Evolutionary conservation across 257 asterid species (phyloP), one percentile per base, ranked within the genome.

Genomic region (Gynochthodes officinalis): DNA sequence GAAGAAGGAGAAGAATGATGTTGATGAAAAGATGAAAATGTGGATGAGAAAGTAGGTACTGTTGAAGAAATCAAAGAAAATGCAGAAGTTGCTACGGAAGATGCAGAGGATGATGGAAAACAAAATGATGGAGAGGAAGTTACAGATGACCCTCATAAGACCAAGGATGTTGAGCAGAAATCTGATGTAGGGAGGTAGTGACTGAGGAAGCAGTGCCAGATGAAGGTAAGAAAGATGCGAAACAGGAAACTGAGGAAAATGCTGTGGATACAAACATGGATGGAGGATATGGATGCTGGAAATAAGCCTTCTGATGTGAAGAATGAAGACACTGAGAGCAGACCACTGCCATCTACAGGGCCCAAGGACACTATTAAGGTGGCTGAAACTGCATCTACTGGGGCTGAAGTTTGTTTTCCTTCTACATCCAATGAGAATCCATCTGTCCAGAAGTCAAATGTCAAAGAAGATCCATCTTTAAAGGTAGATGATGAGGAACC

Each of bases 1-100:
- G 28, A 4, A 53, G 8, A 70, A 64, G 68, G 83, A 75, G 79
- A 75, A 81, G 72, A 75, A 42, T 49, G 73, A 73, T 49, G 75
- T 43, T 14, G 81, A 70, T 70, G 86, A 76, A 35, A 67, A 58
- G 87, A 23, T 19, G 85, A 77, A 10, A 64, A 48, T 69, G 73
- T 12, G 35, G 73, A 69, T n/a, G 37, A 19, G 52, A 21, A 69
- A n/a, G 35, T 55, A 70, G 67, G 14, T 3, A 49, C 14, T 1
- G 52, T 14, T 40, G 74, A 40, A 25, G 74, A 58, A 43, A 18
- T 40, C 35, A 59, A 71, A 30, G 19, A 43, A 60, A 40, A 18
- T 27, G 72, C 67, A 48, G 71, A 77, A 55, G 59, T 59, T 50
- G 50, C 59, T 35, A 46, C 37, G 13, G 70, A 76, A 69, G 74